Percentiles rank a stretch among this genome's conserved stretches.
Evolutionary conservation across 495 filamentous ascomycete genomes (phyloP).

Genomic region (Talaromyces adpressus): DNA sequence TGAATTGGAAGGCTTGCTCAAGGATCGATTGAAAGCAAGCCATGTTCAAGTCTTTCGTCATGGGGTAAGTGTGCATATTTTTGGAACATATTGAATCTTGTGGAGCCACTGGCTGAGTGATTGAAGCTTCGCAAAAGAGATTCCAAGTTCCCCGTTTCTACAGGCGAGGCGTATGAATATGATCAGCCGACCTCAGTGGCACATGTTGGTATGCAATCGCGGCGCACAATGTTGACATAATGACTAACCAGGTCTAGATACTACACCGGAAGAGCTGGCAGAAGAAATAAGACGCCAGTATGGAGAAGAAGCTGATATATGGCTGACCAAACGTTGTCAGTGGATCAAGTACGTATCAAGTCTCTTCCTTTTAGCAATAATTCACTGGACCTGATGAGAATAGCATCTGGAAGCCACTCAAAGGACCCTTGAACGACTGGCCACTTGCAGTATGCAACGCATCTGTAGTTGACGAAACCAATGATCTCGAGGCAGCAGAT

Average conservation of each 20-base stretch:
- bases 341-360: background rate
- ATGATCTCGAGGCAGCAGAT: constrained; percentile 7
- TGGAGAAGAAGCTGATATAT: background rate
- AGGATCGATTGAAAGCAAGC: background rate
- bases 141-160: constrained; percentile 3
- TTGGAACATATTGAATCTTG: background rate
- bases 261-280: background rate
- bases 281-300: background rate
- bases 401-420: constrained; percentile 13
- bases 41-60: constrained; percentile 7
- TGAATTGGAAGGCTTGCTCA: constrained; percentile 5
- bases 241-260: background rate
- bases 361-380: background rate
- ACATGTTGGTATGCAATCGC: constrained; percentile 9
- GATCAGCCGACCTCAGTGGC: constrained; percentile 10
- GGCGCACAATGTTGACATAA: background rate
- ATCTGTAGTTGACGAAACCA: background rate
- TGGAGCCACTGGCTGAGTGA: background rate
- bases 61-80: background rate
- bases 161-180: constrained; percentile 6
- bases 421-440: constrained; percentile 11
- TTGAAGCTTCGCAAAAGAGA: constrained; percentile 1
- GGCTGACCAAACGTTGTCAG: background rate
- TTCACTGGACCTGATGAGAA: background rate
- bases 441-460: constrained; percentile 10